Evolutionary conservation across 139 green algal species (phyloP), one percentile per base, ranked within the genome.

Genomic region (Volvox reticuliferus): DNA sequence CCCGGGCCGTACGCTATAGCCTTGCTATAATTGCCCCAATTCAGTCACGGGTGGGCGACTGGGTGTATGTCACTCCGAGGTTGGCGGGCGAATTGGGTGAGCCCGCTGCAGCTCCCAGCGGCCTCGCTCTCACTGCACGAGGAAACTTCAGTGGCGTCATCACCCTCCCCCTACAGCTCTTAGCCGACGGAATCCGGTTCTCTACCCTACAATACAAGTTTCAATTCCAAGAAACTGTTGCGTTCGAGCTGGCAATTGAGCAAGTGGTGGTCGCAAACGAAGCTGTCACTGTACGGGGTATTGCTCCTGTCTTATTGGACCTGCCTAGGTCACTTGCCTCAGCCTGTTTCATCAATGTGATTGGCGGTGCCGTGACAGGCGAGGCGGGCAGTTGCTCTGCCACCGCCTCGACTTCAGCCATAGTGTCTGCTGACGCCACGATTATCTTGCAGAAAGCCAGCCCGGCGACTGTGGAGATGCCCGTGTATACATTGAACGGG

Each of bases 41-140:
- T 0, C 2, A 62, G 19, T 65, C 76, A 0, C 87, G 87, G 30
- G 87, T 91, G 20, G 87, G 87, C 76, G 87, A 91, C 33, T 91
- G 87, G 87, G 61, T 61, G 5, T 91, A 36, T 62, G n/a, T 86
- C 76, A 86, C 71, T 62, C 30, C 62, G 33, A 44, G 61, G 1
- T 62, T 86, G 24, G 19, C 26, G n/a, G 76, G 82, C 76, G 32
- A 36, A 9, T 14, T 33, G 0, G 55, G 55, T 55, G 61, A 68
- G 76, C 61, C 76, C 33, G 87, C 76, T 0, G 0, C 21, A 17
- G 21, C 61, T 20, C 18, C 62, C 61, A 18, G 2, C 50, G 62
- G 62, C 61, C 50, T 55, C 3, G 24, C 13, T 22, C 61, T 91
- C 33, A 44, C 35, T 21, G 87, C 87, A 13, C 26, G 13, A 33